These are phyloP conservation scores for Perilla frutescens DNA, from an alignment of 257 asterid genomes.

Conservation along the genomic window DNA sequence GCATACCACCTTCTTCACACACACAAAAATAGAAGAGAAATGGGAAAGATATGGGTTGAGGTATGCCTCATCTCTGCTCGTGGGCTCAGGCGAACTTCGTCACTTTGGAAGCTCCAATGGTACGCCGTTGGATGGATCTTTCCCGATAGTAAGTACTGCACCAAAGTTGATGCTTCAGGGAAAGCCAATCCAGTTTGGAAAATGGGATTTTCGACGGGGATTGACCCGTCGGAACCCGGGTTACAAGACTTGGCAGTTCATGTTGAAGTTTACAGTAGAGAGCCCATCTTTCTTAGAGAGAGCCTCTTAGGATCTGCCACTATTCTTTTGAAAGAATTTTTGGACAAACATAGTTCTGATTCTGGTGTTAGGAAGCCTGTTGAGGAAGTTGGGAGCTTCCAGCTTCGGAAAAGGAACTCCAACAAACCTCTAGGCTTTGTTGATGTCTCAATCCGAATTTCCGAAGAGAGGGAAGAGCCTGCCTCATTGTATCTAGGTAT, in stretches of 20 bases:
- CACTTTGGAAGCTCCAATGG: constrained; percentile 84
- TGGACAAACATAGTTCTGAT: constrained; percentile 57
- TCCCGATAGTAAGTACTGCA: constrained; percentile 72
- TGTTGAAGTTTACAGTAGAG: constrained; percentile 83
- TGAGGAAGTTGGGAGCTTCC: constrained; percentile 90
- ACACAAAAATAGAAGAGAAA: constrained; percentile 7
- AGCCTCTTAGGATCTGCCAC: constrained; percentile 76
- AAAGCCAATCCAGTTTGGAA: constrained; percentile 78
- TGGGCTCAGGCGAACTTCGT: constrained; percentile 62
- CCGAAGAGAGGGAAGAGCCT: constrained; percentile 62
- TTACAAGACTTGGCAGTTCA: constrained; percentile 56
- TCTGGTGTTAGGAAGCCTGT: constrained; percentile 55
- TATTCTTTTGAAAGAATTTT: constrained; percentile 68
- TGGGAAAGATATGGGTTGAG: constrained; percentile 77
- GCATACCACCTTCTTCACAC: constrained; percentile 7
- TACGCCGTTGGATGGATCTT: constrained; percentile 86
- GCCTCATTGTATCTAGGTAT: constrained; percentile 43
- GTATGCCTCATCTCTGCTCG: constrained; percentile 77
- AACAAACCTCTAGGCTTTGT: constrained; percentile 72
- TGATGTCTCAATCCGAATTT: constrained; percentile 69
- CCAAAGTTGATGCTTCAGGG: constrained; percentile 77
- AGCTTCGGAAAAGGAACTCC: constrained; percentile 67
- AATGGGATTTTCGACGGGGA: constrained; percentile 60
- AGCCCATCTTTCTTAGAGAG: constrained; percentile 71
- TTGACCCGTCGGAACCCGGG: constrained; percentile 52